These are phyloP conservation scores for Afroboletus lepidellus DNA, from an alignment of 1,284 basidiomycete species.

Conservation along the genomic window DNA sequence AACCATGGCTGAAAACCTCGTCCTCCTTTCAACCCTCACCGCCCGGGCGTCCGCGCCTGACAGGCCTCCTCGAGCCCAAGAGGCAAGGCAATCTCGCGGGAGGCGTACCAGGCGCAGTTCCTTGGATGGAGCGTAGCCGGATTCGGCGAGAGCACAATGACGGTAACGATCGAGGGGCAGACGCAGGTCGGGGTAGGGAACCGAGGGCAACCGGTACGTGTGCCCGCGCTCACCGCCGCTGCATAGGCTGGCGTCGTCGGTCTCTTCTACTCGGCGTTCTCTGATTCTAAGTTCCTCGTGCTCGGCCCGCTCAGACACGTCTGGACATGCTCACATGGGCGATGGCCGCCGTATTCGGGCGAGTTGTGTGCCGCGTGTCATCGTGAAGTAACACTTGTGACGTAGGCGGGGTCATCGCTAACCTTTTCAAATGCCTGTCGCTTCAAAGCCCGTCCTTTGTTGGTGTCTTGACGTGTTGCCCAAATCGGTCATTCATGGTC, in stretches of 20 bases:
- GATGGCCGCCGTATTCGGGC: too few relatives aligned
- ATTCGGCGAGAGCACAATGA: conserved; percentile 12
- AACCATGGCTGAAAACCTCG: conserved; percentile 28
- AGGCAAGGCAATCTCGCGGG: conserved; percentile 31
- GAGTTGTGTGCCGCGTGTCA: too few relatives aligned
- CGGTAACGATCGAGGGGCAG: conserved; percentile 26
- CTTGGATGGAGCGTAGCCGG: conserved; percentile 26
- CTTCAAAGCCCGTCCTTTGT: not conserved
- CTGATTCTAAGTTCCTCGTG: conserved; percentile 32
- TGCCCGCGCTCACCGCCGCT: too few relatives aligned
- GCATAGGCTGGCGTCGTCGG: conserved; percentile 30
- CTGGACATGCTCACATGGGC: too few relatives aligned
- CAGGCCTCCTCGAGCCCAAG: conserved; percentile 35
- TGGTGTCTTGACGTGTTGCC: conserved; percentile 6
- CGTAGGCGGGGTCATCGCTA: too few relatives aligned
- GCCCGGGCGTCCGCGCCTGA: conserved; percentile 37
- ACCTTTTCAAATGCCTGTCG: too few relatives aligned
- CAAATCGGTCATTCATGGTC: conserved; percentile 1
- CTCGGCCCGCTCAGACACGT: too few relatives aligned
- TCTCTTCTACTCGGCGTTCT: conserved; percentile 29
- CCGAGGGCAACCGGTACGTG: too few relatives aligned
- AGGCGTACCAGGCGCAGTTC: conserved; percentile 28
- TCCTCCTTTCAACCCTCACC: conserved; percentile 38
- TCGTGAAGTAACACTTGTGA: too few relatives aligned
- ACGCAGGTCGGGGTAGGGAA: conserved; percentile 27